Evolutionary conservation across 805 yeast genomes (phyloP).

Genomic region (Pichia heedii): DNA sequence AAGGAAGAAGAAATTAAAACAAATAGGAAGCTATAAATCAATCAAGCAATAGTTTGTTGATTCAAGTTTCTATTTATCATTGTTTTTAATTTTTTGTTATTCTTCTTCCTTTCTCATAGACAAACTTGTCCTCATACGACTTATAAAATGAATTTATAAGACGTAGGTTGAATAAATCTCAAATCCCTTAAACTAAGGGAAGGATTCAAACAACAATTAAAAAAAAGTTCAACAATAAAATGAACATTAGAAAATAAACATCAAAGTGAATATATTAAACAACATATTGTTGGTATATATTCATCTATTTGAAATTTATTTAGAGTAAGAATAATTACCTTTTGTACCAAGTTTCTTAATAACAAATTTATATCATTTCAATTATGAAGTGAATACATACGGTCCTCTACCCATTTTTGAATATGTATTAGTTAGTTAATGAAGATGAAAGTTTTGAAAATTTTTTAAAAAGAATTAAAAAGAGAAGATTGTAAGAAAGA

Average conservation of each 20-base stretch:
- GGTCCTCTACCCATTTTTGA: constrained; percentile 72
- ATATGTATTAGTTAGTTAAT: constrained; percentile 1
- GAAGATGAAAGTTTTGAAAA: not conserved
- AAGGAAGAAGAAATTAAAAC: not conserved
- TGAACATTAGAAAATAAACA: not conserved
- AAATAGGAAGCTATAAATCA: no score
- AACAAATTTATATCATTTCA: not conserved
- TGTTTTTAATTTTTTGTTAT: no score
- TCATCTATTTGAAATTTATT: no score
- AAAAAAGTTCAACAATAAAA: not conserved
- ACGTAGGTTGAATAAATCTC: constrained; percentile 6
- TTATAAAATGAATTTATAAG: not conserved
- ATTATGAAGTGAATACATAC: constrained; percentile 32
- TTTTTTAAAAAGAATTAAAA: no score
- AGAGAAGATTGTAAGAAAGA: not conserved
- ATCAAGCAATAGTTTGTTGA: no score
- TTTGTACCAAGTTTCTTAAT: not conserved
- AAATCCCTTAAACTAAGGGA: not conserved
- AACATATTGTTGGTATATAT: not conserved
- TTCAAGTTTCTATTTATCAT: no score
- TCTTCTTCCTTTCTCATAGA: no score
- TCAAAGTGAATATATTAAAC: no score
- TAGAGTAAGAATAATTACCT: constrained; percentile 8
- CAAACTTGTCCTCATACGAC: constrained; percentile 6
- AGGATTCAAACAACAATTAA: constrained; percentile 1